These are phyloP conservation scores for Botrytis hyacinthi DNA, from an alignment of 2,329 filamentous ascomycete species.

Conservation along the genomic window DNA sequence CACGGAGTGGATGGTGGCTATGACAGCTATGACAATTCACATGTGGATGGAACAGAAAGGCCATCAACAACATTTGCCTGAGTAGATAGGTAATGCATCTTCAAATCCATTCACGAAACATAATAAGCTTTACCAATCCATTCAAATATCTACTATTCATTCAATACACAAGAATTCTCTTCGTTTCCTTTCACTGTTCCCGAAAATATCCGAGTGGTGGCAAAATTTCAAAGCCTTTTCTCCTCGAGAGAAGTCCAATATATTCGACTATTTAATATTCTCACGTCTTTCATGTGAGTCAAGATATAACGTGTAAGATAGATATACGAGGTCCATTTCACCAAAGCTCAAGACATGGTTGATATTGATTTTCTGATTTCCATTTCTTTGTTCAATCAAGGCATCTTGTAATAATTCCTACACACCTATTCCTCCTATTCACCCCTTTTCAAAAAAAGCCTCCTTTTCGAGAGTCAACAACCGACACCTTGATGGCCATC, in stretches of 20 bases:
- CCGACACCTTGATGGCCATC: neutral
- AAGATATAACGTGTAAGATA: neutral
- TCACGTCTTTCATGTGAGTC: neutral
- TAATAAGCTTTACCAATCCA: too few species aligned
- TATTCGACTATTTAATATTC: neutral
- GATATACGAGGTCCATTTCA: neutral
- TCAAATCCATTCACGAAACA: neutral
- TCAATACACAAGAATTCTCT: neutral
- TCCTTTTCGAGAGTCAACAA: neutral
- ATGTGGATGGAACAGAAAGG: neutral
- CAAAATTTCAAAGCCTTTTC: neutral
- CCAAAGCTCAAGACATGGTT: neutral
- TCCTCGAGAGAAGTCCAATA: neutral
- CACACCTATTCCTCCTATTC: neutral
- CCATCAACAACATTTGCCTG: neutral
- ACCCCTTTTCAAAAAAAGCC: neutral
- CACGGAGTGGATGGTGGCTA: neutral
- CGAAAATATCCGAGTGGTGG: constrained; percentile 8
- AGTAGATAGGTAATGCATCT: neutral
- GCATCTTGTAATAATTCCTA: neutral
- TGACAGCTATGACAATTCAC: neutral
- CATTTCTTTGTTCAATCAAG: neutral
- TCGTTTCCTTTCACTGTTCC: neutral
- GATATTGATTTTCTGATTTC: neutral
- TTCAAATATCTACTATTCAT: neutral